Evolutionary conservation across 169 alveolate species (phyloP).

Genomic region (Cryptosporidium andersoni): DNA sequence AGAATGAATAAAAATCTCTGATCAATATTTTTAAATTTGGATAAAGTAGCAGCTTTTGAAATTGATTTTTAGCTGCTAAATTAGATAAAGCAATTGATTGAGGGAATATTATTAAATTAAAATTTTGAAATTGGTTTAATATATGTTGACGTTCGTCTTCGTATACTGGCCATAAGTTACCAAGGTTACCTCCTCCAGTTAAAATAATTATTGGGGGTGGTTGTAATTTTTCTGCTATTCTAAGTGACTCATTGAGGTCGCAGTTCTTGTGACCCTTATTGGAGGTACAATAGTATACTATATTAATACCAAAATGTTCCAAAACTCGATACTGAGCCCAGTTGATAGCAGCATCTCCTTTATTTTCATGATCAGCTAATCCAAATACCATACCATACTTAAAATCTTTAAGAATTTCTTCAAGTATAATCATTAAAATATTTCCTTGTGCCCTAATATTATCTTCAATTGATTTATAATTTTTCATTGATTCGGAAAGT

Average conservation of each 20-base stretch:
- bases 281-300: conserved; percentile 62
- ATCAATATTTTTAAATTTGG: conserved; percentile 34
- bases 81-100: conserved; percentile 44
- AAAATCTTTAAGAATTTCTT: conserved; percentile 1
- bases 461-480: conserved; percentile 4
- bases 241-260: conserved; percentile 21
- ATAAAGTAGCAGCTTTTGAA: conserved; percentile 6
- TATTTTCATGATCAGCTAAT: conserved; percentile 71
- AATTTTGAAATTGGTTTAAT: conserved; percentile 34
- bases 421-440: conserved; percentile 16
- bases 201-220: conserved; percentile 28
- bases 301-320: conserved; percentile 13
- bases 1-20: conserved; percentile 33
- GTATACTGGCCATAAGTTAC: conserved; percentile 59
- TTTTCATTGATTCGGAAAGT: conserved; percentile 56
- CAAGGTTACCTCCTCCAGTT: conserved; percentile 73
- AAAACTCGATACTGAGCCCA: conserved; percentile 54
- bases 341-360: conserved; percentile 72
- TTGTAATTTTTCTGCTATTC: conserved; percentile 20
- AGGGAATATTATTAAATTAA: conserved; percentile 43
- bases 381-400: conserved; percentile 68
- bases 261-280: conserved; percentile 32
- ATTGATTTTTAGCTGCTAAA: background rate
- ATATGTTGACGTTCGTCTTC: conserved; percentile 46
- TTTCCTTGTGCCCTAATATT: conserved; percentile 38